Base-by-base conservation (phyloP, 202 grass and related monocot genomes). In the Digitaria exilis region DNA sequence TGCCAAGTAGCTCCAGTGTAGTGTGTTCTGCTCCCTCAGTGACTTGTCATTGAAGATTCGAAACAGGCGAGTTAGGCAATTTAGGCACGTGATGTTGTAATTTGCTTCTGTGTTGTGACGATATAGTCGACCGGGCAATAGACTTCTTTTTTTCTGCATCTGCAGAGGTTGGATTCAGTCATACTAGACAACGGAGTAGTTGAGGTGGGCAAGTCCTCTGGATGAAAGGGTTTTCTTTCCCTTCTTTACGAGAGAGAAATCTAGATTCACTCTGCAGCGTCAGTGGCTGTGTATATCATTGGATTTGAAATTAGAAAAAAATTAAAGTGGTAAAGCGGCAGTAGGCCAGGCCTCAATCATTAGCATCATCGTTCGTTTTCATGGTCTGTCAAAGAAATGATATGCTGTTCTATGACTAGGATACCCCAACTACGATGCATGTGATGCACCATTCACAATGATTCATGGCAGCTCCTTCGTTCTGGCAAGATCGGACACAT, bases 91-190 rank as follows among this genome's bases (percentile, higher is more conserved):
- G 44, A 22, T 37, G 45, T 15, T 80, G 51, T 71, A 66, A 69
- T 82, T 56, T 82, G 52, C 79, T 81, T 60, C 39, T 69, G 49
- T 29, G 62, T 67, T 80, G 62, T 80, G 62, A 28, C 62, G 32
- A 58, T 15, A 37, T 68, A 48, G 44, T 37, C 49, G 7, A 55
- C 71, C 49, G 49, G 48, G 48, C 29, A 74, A 73, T 19, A 74
- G 71, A 73, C 46, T 8, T 73, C 52, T 29, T 48, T 73, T 73
- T 29, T 48, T 30, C 70, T 73, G 48, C 70, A 73, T n/a, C 46
- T 22, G 46, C 70, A 31, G 48, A 21, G 32, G 19, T 35, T 65
- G 35, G 62, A 37, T 63, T 34, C 29, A 62, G 28, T 30, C 29
- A 29, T 61, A 21, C 3, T 65, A 4, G 31, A 52, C 70, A 73